phyloP scores from a whole-genome alignment of 2,329 filamentous ascomycete species.

The Lecanicillium sp. region DNA sequence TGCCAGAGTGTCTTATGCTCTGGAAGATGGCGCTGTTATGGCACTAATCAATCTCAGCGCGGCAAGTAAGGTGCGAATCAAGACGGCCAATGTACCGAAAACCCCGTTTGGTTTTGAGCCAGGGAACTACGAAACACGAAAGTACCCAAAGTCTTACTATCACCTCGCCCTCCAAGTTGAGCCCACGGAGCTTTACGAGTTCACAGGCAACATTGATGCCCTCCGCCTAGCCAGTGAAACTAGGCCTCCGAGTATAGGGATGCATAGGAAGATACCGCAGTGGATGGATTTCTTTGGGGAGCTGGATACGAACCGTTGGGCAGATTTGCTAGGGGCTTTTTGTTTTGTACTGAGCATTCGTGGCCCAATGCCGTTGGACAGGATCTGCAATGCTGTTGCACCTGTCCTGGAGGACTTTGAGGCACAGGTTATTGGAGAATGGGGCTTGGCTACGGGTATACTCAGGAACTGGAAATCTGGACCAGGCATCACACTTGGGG shows the following conservation, averaged over 20 bases:
- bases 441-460: slow-evolving; percentile 47
- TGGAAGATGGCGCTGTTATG: slow-evolving; percentile 58
- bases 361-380: slow-evolving; percentile 44
- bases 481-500: slow-evolving; percentile 37
- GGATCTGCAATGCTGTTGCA: slow-evolving; percentile 46
- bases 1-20: slow-evolving; percentile 44
- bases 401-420: slow-evolving; percentile 57
- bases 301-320: slow-evolving; percentile 53
- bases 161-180: slow-evolving; percentile 53
- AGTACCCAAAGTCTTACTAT: slow-evolving; percentile 56
- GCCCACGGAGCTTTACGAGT: slow-evolving; percentile 56
- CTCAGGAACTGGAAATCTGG: slow-evolving; percentile 32
- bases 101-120: slow-evolving; percentile 65
- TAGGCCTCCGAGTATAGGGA: slow-evolving; percentile 34
- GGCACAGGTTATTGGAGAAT: slow-evolving; percentile 47
- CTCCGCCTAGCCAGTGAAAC: slow-evolving; percentile 24
- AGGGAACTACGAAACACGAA: slow-evolving; percentile 62
- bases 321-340: slow-evolving; percentile 52
- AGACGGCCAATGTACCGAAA: slow-evolving; percentile 45
- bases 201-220: slow-evolving; percentile 40
- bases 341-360: slow-evolving; percentile 55
- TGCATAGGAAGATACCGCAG: slow-evolving; percentile 49
- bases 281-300: slow-evolving; percentile 65
- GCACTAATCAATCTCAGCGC: slow-evolving; percentile 59
- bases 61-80: slow-evolving; percentile 44